A percentile compares a stretch with the other conserved stretches of the same genome.
phyloP scores from a whole-genome alignment of 257 asterid species.

The Primulina huaijiensis region DNA sequence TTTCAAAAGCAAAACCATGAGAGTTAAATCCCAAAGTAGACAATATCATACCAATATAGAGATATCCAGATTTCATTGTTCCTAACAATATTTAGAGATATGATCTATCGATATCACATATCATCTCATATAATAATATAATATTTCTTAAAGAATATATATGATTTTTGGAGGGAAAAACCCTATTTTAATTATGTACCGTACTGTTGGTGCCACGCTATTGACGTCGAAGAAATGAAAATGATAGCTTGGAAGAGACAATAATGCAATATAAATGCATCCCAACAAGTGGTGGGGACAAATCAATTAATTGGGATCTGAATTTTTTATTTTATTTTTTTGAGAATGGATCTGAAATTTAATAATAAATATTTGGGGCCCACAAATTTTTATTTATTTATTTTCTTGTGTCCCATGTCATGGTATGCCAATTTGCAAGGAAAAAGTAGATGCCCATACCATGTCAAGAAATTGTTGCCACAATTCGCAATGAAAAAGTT shows the following conservation, averaged over 20 bases:
- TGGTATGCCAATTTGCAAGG: neutral
- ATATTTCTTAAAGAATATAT: too few species aligned
- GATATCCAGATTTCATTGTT: too few species aligned
- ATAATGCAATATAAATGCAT: constrained; percentile 24
- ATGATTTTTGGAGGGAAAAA: too few species aligned
- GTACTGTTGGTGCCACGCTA: constrained; percentile 5
- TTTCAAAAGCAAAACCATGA: too few species aligned
- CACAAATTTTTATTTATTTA: too few species aligned
- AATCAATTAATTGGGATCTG: too few species aligned
- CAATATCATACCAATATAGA: too few species aligned
- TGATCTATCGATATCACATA: too few species aligned
- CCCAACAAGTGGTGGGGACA: constrained; percentile 27
- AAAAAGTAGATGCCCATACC: neutral
- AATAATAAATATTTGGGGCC: neutral
- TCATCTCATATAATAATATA: too few species aligned
- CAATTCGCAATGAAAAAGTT: constrained; percentile 22
- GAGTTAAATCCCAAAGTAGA: too few species aligned
- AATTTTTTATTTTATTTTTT: too few species aligned
- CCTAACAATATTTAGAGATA: too few species aligned
- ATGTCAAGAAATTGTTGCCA: neutral
- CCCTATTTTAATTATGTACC: neutral
- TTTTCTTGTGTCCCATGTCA: neutral
- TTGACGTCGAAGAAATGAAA: constrained; percentile 26
- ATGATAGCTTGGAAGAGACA: constrained; percentile 29
- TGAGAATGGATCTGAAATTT: neutral